Evolutionary conservation across 352 stramenopile species (phyloP), one percentile per base, ranked within the genome.

Genomic region (Phytophthora pluvialis): DNA sequence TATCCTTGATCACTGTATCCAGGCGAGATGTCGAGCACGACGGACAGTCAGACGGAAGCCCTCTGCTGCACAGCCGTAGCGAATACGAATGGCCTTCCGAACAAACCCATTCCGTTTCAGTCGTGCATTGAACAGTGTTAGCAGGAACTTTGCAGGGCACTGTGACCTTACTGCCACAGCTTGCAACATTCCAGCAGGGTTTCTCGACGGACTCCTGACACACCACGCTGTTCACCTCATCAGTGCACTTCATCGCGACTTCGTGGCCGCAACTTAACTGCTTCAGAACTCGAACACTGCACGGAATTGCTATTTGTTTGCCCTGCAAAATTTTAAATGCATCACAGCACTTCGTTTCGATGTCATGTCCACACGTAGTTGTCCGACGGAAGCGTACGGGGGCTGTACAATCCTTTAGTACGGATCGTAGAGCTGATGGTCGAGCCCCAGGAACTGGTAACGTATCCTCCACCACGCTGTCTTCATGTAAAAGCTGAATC

Each of bases 131-230:
- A 35, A 89, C 57, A 11, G 36, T 57, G 11, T 48, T 51, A 25
- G 68, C 56, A 15, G 60, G 21, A 13, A 38, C 33, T 54, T 38
- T 73, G 61, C 72, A 78, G 13, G 57, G 39, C 1, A 70, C 64
- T 4, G 51, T 42, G 15, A 90, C 62, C 3, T 62, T 75, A 16
- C 66, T 65, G 11, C 74, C 50, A 54, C 84, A 93, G 5, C 45
- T 31, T 0, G 13, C 32, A 31, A 74, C 68, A 60, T 93, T 93
- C 82, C 82, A 91, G 53, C 84, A 93, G n/a, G 56, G 60, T 25
- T 74, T 83, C 7, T 73, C 68, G 3, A 86, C 71, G 10, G 49
- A 62, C 25, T 78, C 47, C 13, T 73, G 70, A 50, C 78, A 91
- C 3, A 38, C 49, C 5, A 75, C 60, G 10, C 26, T 73, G 3